These are phyloP conservation scores for Phaeophleospora eucalypticola DNA, from an alignment of 2,329 filamentous ascomycete species.

Conservation along the genomic window DNA sequence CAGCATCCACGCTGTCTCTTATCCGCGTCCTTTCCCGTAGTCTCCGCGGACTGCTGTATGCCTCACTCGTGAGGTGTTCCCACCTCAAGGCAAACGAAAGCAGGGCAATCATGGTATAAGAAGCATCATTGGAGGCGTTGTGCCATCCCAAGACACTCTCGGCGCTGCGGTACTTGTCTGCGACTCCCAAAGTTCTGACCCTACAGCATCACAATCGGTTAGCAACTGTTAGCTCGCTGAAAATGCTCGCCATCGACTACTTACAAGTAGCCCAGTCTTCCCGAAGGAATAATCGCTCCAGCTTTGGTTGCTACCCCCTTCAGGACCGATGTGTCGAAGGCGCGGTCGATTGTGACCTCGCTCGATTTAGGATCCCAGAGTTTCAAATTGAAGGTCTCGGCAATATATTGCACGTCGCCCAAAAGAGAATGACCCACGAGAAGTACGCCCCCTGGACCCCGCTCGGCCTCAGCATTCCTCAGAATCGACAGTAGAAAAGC, in stretches of 20 bases:
- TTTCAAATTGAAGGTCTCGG: constrained; percentile 43
- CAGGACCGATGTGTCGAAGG: constrained; percentile 50
- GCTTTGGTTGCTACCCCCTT: constrained; percentile 4
- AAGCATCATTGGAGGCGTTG: constrained; percentile 32
- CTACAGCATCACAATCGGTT: background rate
- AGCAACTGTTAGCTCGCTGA: background rate
- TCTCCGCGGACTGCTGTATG: too few relatives aligned
- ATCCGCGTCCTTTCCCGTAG: too few relatives aligned
- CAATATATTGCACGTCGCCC: constrained; percentile 63
- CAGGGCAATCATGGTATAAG: constrained; percentile 29
- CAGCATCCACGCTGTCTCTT: too few relatives aligned
- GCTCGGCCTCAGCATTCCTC: background rate
- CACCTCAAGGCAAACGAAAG: constrained; percentile 12
- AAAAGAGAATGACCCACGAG: constrained; percentile 54
- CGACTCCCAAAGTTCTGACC: constrained; percentile 59
- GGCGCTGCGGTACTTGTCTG: constrained; percentile 38
- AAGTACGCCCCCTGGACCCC: constrained; percentile 45
- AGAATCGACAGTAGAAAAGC: constrained; percentile 2
- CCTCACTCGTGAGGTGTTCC: background rate
- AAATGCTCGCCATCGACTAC: background rate
- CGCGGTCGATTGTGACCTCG: constrained; percentile 40
- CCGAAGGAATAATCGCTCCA: constrained; percentile 8
- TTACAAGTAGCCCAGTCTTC: constrained; percentile 59
- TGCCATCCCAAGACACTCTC: constrained; percentile 45
- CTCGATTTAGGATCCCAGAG: constrained; percentile 2